Percentiles rank a stretch among this genome's conserved stretches.
Evolutionary conservation across 768 basidiomycete species (phyloP).

Genomic region (Aureoboletus auriporus): DNA sequence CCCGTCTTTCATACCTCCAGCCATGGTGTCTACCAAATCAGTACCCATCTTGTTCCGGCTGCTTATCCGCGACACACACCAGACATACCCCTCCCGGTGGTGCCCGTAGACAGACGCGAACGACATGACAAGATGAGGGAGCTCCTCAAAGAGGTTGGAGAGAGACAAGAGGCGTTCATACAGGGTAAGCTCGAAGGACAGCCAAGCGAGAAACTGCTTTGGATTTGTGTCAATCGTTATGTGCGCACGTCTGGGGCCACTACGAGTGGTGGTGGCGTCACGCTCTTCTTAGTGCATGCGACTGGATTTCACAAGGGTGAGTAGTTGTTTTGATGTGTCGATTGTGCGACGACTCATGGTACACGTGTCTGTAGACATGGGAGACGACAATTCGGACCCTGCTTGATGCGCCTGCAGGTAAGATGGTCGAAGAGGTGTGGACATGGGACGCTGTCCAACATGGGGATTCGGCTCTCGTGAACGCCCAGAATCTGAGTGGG

Average conservation of each 20-base stretch:
- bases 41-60: slow-evolving; percentile 26
- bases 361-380: slow-evolving; percentile 40
- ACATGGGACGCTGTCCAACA: slow-evolving; percentile 80
- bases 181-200: slow-evolving; percentile 14
- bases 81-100: slow-evolving; percentile 21
- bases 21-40: slow-evolving; percentile 19
- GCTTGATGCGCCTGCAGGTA: slow-evolving; percentile 19
- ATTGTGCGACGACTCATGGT: background rate
- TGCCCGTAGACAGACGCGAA: too few relatives aligned
- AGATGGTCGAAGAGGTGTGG: slow-evolving; percentile 71
- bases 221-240: slow-evolving; percentile 74
- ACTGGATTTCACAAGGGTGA: slow-evolving; percentile 81
- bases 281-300: slow-evolving; percentile 74
- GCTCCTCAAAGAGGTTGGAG: slow-evolving; percentile 15
- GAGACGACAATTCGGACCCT: too few relatives aligned
- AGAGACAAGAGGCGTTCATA: slow-evolving; percentile 10
- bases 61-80: slow-evolving; percentile 6
- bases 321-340: slow-evolving; percentile 12
- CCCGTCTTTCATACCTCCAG: slow-evolving; percentile 16
- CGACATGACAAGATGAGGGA: slow-evolving; percentile 7
- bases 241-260: slow-evolving; percentile 21
- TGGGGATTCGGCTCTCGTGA: slow-evolving; percentile 60
- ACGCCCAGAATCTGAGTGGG: slow-evolving; percentile 37
- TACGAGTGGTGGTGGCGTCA: slow-evolving; percentile 35
- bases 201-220: slow-evolving; percentile 40